Evolutionary conservation across 768 basidiomycete species (phyloP).

Genomic region (Favolaschia claudopus): DNA sequence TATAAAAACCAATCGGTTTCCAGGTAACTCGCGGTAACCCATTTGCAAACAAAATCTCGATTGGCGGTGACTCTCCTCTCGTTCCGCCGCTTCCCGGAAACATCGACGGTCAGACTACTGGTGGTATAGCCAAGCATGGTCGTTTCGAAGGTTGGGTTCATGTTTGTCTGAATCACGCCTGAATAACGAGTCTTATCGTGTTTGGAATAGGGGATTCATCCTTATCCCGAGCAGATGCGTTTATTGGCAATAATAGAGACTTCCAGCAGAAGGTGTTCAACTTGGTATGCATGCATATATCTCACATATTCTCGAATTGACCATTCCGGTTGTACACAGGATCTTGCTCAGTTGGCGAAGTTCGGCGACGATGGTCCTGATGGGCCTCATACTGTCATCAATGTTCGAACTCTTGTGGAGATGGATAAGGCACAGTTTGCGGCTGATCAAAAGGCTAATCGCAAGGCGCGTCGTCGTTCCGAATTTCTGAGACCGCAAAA

Average conservation of each 20-base stretch:
- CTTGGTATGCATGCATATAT: not conserved
- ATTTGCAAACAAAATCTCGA: slow-evolving; percentile 12
- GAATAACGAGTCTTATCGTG: too few species aligned
- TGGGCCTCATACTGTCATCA: slow-evolving; percentile 9
- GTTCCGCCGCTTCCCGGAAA: slow-evolving; percentile 5
- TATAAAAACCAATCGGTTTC: not conserved
- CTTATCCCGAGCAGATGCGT: slow-evolving; percentile 11
- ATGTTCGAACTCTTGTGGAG: slow-evolving; percentile 1
- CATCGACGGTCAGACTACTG: slow-evolving; percentile 8
- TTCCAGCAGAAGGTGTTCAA: slow-evolving; percentile 9
- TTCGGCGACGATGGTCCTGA: slow-evolving; percentile 12
- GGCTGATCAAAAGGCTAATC: too few species aligned
- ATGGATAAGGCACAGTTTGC: too few species aligned
- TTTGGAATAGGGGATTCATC: slow-evolving; percentile 6
- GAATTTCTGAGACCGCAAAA: too few species aligned
- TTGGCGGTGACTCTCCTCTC: not conserved
- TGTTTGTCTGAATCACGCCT: not conserved
- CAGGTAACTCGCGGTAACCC: slow-evolving; percentile 9
- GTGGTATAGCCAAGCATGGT: slow-evolving; percentile 13
- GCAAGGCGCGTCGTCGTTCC: too few species aligned
- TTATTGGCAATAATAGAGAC: slow-evolving; percentile 8
- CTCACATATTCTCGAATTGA: not conserved
- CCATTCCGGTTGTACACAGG: not conserved
- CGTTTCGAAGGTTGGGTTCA: slow-evolving; percentile 5
- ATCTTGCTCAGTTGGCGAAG: slow-evolving; percentile 2